phyloP scores from a whole-genome alignment of 176 grass and related monocot genomes.

The Miscanthus lutarioriparius region DNA sequence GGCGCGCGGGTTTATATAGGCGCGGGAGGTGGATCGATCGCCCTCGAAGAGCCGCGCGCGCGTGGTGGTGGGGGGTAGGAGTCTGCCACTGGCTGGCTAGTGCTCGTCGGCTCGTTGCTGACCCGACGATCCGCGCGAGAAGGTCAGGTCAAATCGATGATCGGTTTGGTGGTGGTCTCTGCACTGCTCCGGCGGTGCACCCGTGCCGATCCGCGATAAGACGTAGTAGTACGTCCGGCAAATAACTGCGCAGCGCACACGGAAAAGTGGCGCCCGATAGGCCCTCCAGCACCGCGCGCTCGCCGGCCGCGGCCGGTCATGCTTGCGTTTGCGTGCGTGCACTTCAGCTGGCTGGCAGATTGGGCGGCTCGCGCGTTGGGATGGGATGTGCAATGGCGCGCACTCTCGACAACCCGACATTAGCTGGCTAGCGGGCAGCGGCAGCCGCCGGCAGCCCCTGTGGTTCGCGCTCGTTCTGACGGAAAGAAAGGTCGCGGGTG shows the following conservation, averaged over 20 bases:
- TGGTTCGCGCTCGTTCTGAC: not conserved
- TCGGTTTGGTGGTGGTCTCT: not conserved
- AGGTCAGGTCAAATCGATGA: not conserved
- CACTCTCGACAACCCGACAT: slow-evolving; percentile 3
- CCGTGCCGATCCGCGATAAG: not conserved
- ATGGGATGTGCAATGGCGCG: slow-evolving; percentile 16
- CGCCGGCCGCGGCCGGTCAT: no score
- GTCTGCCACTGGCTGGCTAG: not conserved
- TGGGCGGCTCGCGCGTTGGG: not conserved
- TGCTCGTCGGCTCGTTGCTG: not conserved
- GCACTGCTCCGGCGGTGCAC: not conserved
- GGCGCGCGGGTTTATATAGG: slow-evolving; percentile 38
- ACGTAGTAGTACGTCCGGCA: no score
- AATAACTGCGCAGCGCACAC: no score
- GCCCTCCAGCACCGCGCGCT: no score
- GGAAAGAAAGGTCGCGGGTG: no score
- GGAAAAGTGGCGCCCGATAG: no score
- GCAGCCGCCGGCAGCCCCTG: not conserved
- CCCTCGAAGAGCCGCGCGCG: slow-evolving; percentile 9
- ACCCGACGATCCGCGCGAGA: not conserved
- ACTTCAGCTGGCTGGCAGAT: not conserved
- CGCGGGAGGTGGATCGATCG: not conserved
- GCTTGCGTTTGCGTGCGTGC: not conserved
- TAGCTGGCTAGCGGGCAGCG: no score
- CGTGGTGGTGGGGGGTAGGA: not conserved